Percentiles rank a stretch among this genome's conserved stretches.
phyloP scores from a whole-genome alignment of 1,139 yeast species.

The Meyerozyma smithsonii region DNA sequence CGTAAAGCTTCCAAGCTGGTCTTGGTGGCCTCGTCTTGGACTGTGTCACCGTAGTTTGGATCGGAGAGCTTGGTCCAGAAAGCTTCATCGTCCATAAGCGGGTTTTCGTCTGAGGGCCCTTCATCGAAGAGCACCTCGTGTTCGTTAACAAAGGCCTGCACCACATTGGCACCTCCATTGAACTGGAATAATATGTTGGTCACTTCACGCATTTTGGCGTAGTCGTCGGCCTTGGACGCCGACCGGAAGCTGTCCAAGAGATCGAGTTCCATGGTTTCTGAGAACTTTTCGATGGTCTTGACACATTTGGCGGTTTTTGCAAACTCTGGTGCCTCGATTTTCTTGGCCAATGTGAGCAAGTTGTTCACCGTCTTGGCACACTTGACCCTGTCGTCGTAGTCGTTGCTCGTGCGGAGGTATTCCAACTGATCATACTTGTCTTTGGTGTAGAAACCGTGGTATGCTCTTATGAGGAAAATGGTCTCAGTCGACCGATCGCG shows the following conservation, averaged over 20 bases:
- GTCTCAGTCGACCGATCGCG: slow-evolving; percentile 74
- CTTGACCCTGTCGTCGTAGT: slow-evolving; percentile 49
- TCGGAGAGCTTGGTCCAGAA: slow-evolving; percentile 34
- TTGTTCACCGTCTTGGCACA: slow-evolving; percentile 71
- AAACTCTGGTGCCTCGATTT: slow-evolving; percentile 50
- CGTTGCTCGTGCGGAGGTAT: slow-evolving; percentile 37
- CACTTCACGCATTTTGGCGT: slow-evolving; percentile 70
- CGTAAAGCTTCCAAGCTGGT: slow-evolving; percentile 31
- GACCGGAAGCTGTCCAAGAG: slow-evolving; percentile 54
- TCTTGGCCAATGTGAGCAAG: slow-evolving; percentile 58
- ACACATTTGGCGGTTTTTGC: slow-evolving; percentile 49
- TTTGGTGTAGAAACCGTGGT: slow-evolving; percentile 64
- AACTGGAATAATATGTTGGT: slow-evolving; percentile 76
- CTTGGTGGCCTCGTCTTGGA: slow-evolving; percentile 32
- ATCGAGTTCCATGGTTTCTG: slow-evolving; percentile 71
- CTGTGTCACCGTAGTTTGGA: slow-evolving; percentile 27
- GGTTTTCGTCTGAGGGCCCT: slow-evolving; percentile 32
- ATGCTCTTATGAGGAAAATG: slow-evolving; percentile 70
- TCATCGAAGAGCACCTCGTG: slow-evolving; percentile 62
- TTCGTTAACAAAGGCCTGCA: slow-evolving; percentile 77
- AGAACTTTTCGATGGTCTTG: slow-evolving; percentile 58
- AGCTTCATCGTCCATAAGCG: slow-evolving; percentile 34
- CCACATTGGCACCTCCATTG: slow-evolving; percentile 82
- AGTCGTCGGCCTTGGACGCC: slow-evolving; percentile 54
- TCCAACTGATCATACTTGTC: slow-evolving; percentile 63